phyloP scores from a whole-genome alignment of 371 early-diverging fungal species.

The Rhizomucor pusillus region DNA sequence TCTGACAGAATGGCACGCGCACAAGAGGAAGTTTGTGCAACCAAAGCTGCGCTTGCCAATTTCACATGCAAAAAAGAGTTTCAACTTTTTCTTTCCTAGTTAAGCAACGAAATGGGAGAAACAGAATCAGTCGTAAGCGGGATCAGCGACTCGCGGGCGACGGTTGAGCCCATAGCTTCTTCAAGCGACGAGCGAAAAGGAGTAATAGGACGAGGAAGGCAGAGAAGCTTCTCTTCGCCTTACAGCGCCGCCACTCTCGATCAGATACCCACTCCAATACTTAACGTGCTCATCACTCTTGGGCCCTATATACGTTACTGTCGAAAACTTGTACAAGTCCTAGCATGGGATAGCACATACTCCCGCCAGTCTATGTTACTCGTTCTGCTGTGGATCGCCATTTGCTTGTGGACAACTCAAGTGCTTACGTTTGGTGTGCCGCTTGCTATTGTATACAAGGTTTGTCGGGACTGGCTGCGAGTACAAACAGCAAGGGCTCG shows the following conservation, averaged over 20 bases:
- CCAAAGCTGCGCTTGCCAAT: too few relatives aligned
- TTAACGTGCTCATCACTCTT: slow-evolving; percentile 25
- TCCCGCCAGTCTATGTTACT: slow-evolving; percentile 27
- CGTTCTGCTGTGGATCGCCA: slow-evolving; percentile 23
- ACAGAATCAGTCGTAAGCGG: slow-evolving; percentile 7
- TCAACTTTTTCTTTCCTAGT: too few relatives aligned
- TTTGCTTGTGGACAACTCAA: slow-evolving; percentile 34
- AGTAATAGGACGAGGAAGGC: background rate
- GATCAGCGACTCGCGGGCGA: background rate
- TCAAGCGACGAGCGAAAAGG: too few relatives aligned
- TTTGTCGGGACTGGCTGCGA: slow-evolving; percentile 27
- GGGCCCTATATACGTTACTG: slow-evolving; percentile 24
- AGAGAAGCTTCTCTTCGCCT: slow-evolving; percentile 35
- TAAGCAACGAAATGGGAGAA: slow-evolving; percentile 4
- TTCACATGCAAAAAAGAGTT: too few relatives aligned
- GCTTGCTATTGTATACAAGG: slow-evolving; percentile 17
- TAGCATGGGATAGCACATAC: slow-evolving; percentile 26
- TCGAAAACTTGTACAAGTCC: slow-evolving; percentile 10
- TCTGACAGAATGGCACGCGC: too few relatives aligned
- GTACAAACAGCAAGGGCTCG: slow-evolving; percentile 18
- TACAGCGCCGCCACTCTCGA: slow-evolving; percentile 31
- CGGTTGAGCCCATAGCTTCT: too few relatives aligned
- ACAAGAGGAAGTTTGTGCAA: too few relatives aligned
- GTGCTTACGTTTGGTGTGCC: slow-evolving; percentile 30
- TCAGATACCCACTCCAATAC: slow-evolving; percentile 39